Percentiles rank a stretch among this genome's conserved stretches.
phyloP scores from a whole-genome alignment of 1,284 basidiomycete species.

The Trametes hirsuta region DNA sequence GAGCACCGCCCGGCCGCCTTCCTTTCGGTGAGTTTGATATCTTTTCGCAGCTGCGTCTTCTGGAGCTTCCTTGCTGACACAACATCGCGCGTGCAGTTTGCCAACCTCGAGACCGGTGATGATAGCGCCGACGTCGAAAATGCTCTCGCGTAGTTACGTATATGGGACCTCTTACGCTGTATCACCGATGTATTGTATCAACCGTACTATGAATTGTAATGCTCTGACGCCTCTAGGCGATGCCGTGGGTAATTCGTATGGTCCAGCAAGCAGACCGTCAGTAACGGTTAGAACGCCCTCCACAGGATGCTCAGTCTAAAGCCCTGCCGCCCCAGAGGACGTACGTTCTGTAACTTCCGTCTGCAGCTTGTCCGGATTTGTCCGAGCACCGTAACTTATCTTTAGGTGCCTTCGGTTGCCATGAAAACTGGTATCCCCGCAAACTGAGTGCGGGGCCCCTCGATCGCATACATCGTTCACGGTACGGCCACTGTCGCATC shows the following conservation, averaged over 20 bases:
- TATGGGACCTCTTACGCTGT: slow-evolving; percentile 13
- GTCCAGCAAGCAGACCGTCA: neutral
- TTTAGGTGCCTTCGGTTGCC: too few relatives aligned
- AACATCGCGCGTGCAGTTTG: slow-evolving; percentile 58
- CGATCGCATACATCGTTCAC: too few relatives aligned
- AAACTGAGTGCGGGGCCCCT: too few relatives aligned
- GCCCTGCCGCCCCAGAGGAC: too few relatives aligned
- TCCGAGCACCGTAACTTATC: too few relatives aligned
- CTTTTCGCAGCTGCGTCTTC: neutral
- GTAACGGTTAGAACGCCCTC: too few relatives aligned
- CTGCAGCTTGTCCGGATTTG: too few relatives aligned
- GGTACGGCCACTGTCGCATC: too few relatives aligned
- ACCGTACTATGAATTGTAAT: slow-evolving; percentile 20
- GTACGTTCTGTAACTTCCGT: too few relatives aligned
- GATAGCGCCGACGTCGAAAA: slow-evolving; percentile 93
- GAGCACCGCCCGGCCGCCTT: slow-evolving; percentile 92
- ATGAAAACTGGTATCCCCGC: too few relatives aligned
- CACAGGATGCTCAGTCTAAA: too few relatives aligned
- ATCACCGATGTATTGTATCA: slow-evolving; percentile 18
- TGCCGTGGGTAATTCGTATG: neutral
- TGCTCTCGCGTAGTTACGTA: slow-evolving; percentile 62
- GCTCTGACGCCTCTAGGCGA: slow-evolving; percentile 2
- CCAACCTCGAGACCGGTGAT: slow-evolving; percentile 82
- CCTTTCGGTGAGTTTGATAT: slow-evolving; percentile 66
- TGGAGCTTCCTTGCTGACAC: slow-evolving; percentile 6